These are phyloP conservation scores for Rhazya stricta DNA, from an alignment of 257 asterid genomes.

Conservation along the genomic window DNA sequence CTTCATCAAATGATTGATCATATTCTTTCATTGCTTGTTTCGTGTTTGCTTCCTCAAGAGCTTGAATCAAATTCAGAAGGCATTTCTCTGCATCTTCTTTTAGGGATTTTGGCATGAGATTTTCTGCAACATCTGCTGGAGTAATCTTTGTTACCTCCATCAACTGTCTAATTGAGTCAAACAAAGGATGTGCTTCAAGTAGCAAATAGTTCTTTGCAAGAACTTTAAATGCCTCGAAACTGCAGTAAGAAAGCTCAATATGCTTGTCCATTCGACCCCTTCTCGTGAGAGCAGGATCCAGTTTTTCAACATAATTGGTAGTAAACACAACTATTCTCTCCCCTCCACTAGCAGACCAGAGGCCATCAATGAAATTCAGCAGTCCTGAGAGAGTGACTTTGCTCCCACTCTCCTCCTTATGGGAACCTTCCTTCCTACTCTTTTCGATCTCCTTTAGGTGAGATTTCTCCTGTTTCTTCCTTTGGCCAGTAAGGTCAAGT, in stretches of 20 bases:
- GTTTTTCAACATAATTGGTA: constrained; percentile 46
- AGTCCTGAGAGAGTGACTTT: constrained; percentile 58
- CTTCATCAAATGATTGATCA: constrained; percentile 14
- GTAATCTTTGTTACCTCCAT: constrained; percentile 19
- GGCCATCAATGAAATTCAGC: constrained; percentile 59
- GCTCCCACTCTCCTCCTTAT: constrained; percentile 21
- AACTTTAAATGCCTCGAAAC: constrained; percentile 33
- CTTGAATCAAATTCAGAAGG: constrained; percentile 33
- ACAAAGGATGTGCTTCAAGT: constrained; percentile 26
- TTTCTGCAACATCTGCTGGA: constrained; percentile 34
- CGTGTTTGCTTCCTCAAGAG: constrained; percentile 34
- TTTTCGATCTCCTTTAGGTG: not conserved
- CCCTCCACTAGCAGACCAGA: constrained; percentile 61
- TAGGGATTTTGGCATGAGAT: constrained; percentile 45
- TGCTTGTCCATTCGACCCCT: constrained; percentile 63
- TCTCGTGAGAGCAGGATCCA: constrained; percentile 54
- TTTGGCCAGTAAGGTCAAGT: constrained; percentile 20
- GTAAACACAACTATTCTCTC: constrained; percentile 57
- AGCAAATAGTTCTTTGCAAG: constrained; percentile 24
- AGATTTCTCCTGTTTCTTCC: constrained; percentile 8
- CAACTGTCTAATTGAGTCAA: constrained; percentile 20
- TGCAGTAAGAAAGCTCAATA: constrained; percentile 46
- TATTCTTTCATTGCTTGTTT: not conserved
- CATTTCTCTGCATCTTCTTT: constrained; percentile 31
- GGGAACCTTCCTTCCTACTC: constrained; percentile 6